Evolutionary conservation across 2,329 filamentous ascomycete species (phyloP).

Genomic region (Ceratocystis papillata): DNA sequence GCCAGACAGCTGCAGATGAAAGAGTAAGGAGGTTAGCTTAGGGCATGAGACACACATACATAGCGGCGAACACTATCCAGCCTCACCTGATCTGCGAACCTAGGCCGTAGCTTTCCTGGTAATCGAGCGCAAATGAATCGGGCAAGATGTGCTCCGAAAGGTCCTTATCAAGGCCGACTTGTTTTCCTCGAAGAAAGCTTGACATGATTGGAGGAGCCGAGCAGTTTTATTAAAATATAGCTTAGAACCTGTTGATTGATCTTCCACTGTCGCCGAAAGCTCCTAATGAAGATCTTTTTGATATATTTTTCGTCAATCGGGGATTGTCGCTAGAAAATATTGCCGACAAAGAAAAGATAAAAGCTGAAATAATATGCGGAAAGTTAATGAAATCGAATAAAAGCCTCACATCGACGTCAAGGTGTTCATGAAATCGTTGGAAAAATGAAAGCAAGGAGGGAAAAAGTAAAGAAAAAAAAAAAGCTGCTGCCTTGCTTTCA

Average conservation of each 20-base stretch:
- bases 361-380: neutral
- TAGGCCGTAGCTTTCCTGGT: conserved; percentile 73
- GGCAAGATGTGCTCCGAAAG: conserved; percentile 70
- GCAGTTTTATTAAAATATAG: conserved; percentile 84
- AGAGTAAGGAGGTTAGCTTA: conserved; percentile 19
- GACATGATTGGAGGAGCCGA: conserved; percentile 59
- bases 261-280: neutral
- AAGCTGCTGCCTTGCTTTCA: neutral
- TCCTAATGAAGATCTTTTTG: neutral
- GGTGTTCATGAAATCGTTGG: neutral
- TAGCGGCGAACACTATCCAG: neutral
- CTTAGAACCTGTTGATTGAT: conserved; percentile 53
- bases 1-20: conserved; percentile 61
- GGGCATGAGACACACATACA: neutral
- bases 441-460: neutral
- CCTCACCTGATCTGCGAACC: conserved; percentile 59
- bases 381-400: neutral
- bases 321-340: neutral
- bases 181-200: conserved; percentile 80
- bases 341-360: neutral
- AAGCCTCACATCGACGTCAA: neutral
- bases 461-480: neutral
- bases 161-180: conserved; percentile 85
- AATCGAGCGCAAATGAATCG: conserved; percentile 71
- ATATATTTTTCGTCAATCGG: neutral